A percentile compares a stretch with the other conserved stretches of the same genome.
Evolutionary conservation across 805 yeast species (phyloP).

Genomic region (Starmera amethionina): DNA sequence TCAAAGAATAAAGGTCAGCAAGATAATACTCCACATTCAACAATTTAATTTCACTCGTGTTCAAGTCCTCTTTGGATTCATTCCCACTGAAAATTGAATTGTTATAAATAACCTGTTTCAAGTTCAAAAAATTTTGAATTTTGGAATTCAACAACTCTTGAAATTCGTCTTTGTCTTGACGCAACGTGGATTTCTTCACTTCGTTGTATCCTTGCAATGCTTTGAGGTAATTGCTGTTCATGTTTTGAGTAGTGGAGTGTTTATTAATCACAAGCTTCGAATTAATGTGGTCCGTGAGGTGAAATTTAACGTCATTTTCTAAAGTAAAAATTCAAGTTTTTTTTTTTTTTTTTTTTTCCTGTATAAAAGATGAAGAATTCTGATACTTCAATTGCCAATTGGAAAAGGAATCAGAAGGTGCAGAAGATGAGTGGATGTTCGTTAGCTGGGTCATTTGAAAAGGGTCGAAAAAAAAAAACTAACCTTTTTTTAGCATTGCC

Average conservation of each 20-base stretch:
- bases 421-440: too few species aligned
- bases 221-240: too few species aligned
- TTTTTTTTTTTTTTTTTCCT: too few species aligned
- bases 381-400: too few species aligned
- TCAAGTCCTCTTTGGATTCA: constrained; percentile 61
- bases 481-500: constrained; percentile 12
- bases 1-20: constrained; percentile 28
- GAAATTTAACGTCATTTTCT: too few species aligned
- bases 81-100: constrained; percentile 59
- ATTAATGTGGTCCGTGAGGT: background rate
- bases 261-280: background rate
- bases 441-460: too few species aligned
- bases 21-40: constrained; percentile 50
- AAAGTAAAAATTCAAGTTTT: too few species aligned
- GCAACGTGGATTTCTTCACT: constrained; percentile 12
- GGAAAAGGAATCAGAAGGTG: too few species aligned
- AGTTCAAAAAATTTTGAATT: constrained; percentile 32
- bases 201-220: background rate
- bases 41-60: constrained; percentile 52
- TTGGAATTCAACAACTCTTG: constrained; percentile 28
- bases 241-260: background rate
- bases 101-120: constrained; percentile 33
- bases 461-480: background rate
- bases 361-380: too few species aligned
- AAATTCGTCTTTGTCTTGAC: constrained; percentile 33